Evolutionary conservation across 2,329 filamentous ascomycete species (phyloP).

Genomic region (Thermomyces lanuginosus): DNA sequence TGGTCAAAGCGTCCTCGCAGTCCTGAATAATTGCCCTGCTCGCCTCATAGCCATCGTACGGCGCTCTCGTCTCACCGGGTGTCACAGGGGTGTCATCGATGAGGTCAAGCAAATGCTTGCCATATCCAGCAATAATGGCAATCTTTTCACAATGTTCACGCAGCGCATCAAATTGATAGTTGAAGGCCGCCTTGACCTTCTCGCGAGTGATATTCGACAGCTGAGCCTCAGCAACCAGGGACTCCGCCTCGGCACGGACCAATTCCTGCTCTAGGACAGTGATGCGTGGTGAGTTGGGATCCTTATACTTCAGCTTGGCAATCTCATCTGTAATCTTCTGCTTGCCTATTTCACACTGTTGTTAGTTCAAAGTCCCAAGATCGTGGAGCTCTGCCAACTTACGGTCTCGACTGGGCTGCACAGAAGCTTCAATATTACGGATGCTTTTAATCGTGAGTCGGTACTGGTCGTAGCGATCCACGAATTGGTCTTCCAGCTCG

Average conservation of each 20-base stretch:
- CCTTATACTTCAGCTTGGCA: constrained; percentile 98
- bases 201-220: constrained; percentile 98
- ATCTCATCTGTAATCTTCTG: constrained; percentile 99
- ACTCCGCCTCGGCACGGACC: constrained; percentile 93
- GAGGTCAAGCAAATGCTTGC: constrained; percentile 93
- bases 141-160: constrained; percentile 97
- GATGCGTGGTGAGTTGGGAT: constrained; percentile 94
- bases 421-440: constrained; percentile 94
- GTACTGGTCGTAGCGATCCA: constrained; percentile 98
- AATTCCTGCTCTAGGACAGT: constrained; percentile 97
- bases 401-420: constrained; percentile 96
- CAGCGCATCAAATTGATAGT: constrained; percentile 94
- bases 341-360: constrained; percentile 48
- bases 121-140: constrained; percentile 91
- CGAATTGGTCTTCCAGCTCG: constrained; percentile 94
- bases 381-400: constrained; percentile 31
- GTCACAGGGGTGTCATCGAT: constrained; percentile 95
- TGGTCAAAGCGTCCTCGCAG: constrained; percentile 91
- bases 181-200: constrained; percentile 96
- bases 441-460: constrained; percentile 99
- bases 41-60: constrained; percentile 95
- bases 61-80: constrained; percentile 84
- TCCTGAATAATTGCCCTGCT: constrained; percentile 98
- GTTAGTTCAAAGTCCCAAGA: background rate
- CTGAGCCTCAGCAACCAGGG: constrained; percentile 94